Percentiles rank a stretch among this genome's conserved stretches.
These are phyloP conservation scores for Haematococcus lacustris DNA, from an alignment of 139 green algal species.

Conservation along the genomic window DNA sequence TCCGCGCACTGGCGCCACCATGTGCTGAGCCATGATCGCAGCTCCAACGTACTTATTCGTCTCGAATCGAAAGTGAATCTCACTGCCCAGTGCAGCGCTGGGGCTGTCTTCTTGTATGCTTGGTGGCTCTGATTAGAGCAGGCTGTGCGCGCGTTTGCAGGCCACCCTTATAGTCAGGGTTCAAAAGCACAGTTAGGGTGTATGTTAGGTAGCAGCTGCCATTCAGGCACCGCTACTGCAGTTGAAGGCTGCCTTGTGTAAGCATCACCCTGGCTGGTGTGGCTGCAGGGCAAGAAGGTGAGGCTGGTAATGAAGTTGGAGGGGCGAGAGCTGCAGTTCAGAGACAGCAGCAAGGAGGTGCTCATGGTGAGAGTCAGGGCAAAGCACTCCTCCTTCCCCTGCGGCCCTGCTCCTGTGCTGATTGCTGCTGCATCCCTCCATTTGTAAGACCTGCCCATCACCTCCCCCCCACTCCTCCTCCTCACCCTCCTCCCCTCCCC, in stretches of 20 bases:
- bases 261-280: not conserved
- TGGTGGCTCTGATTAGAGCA: no score
- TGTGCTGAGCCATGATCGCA: no score
- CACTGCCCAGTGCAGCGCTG: no score
- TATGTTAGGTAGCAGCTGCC: not conserved
- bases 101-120: no score
- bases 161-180: no score
- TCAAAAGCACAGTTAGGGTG: no score
- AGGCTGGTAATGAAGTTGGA: slow-evolving; percentile 42
- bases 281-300: slow-evolving; percentile 31
- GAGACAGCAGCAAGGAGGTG: slow-evolving; percentile 36
- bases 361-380: slow-evolving; percentile 24
- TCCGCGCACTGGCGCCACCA: no score
- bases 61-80: no score
- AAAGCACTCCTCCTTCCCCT: no score
- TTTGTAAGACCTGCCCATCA: not conserved
- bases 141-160: no score
- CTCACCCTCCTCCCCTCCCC: not conserved
- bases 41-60: no score
- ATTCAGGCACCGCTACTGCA: no score
- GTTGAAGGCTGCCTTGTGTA: not conserved
- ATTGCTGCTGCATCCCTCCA: not conserved
- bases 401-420: not conserved
- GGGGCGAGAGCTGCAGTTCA: slow-evolving; percentile 39
- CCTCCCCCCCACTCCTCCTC: not conserved